phyloP scores from a whole-genome alignment of 2,329 filamentous ascomycete genomes.

The Cladosporium velox region DNA sequence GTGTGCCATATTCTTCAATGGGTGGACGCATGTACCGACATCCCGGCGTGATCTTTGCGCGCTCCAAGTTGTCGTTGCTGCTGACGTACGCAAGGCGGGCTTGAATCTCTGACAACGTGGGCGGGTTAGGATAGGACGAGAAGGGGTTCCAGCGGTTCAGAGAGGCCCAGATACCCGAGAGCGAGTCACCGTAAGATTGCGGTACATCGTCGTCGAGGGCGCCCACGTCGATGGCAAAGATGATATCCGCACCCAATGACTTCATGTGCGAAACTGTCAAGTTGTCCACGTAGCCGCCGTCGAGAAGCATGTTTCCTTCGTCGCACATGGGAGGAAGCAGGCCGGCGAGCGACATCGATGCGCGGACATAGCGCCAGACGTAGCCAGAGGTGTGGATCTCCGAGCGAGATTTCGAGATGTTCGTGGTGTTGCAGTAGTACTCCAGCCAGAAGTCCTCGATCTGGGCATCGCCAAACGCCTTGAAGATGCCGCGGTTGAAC shows the following conservation, averaged over 20 bases:
- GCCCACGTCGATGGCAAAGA: slow-evolving; percentile 95
- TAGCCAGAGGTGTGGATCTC: slow-evolving; percentile 97
- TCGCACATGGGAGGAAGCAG: slow-evolving; percentile 92
- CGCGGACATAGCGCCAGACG: slow-evolving; percentile 94
- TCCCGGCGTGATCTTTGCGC: slow-evolving; percentile 85
- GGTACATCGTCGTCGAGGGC: slow-evolving; percentile 88
- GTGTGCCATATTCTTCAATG: slow-evolving; percentile 86
- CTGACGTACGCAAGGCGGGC: slow-evolving; percentile 92
- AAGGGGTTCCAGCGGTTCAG: slow-evolving; percentile 98
- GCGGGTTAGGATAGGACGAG: slow-evolving; percentile 83
- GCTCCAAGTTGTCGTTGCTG: slow-evolving; percentile 88
- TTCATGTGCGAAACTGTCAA: slow-evolving; percentile 98
- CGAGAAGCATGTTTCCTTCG: slow-evolving; percentile 93
- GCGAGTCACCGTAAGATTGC: slow-evolving; percentile 87
- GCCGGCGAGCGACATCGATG: slow-evolving; percentile 94
- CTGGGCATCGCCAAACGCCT: slow-evolving; percentile 93
- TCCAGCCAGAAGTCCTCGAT: slow-evolving; percentile 99
- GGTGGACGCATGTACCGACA: slow-evolving; percentile 97
- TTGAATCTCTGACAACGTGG: slow-evolving; percentile 94
- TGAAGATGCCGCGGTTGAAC: slow-evolving; percentile 98
- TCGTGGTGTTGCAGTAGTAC: slow-evolving; percentile 99
- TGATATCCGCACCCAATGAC: slow-evolving; percentile 84
- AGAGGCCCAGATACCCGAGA: slow-evolving; percentile 93
- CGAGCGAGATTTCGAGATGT: slow-evolving; percentile 88
- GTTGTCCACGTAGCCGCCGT: slow-evolving; percentile 97